Conservation (phyloP, 2,329 filamentous ascomycete species). For the Hortaea werneckii region DNA sequence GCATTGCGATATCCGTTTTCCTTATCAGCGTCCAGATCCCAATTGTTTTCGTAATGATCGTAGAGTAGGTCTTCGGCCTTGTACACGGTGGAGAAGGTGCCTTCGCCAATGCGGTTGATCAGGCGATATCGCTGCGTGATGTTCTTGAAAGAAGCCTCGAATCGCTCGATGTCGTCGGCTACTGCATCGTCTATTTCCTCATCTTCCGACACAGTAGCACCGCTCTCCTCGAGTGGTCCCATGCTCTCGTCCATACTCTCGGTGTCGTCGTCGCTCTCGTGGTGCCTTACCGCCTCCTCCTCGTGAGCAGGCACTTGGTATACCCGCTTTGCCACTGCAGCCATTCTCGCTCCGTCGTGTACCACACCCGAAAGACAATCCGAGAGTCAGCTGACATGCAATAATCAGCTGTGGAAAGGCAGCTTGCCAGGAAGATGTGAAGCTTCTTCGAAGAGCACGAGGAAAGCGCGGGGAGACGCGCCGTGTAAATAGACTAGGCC, state of each 20-base stretch:
- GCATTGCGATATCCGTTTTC: constrained; percentile 12
- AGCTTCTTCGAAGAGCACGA: neutral
- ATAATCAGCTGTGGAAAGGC: neutral
- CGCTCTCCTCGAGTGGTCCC: constrained; percentile 40
- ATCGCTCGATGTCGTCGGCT: constrained; percentile 74
- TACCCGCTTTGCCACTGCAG: constrained; percentile 9
- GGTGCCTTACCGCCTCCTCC: constrained; percentile 8
- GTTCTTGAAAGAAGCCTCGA: constrained; percentile 71
- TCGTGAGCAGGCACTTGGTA: constrained; percentile 15
- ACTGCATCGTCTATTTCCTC: constrained; percentile 60
- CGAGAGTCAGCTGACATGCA: no score
- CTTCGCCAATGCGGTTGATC: constrained; percentile 95
- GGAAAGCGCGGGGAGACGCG: constrained; percentile 1
- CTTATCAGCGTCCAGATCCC: constrained; percentile 58
- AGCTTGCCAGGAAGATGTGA: constrained; percentile 3
- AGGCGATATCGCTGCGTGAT: constrained; percentile 78
- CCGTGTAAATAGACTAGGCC: neutral
- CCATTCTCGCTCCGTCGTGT: constrained; percentile 8
- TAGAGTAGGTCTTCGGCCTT: constrained; percentile 92
- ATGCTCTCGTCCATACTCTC: constrained; percentile 39
- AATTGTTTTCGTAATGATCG: constrained; percentile 71
- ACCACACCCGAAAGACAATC: neutral
- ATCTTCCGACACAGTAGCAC: constrained; percentile 44
- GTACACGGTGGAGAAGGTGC: constrained; percentile 97
- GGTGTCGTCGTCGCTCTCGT: constrained; percentile 25